A percentile compares a stretch with the other conserved stretches of the same genome.
phyloP scores from a whole-genome alignment of 176 grass and related monocot genomes.

The Phyllostachys edulis region DNA sequence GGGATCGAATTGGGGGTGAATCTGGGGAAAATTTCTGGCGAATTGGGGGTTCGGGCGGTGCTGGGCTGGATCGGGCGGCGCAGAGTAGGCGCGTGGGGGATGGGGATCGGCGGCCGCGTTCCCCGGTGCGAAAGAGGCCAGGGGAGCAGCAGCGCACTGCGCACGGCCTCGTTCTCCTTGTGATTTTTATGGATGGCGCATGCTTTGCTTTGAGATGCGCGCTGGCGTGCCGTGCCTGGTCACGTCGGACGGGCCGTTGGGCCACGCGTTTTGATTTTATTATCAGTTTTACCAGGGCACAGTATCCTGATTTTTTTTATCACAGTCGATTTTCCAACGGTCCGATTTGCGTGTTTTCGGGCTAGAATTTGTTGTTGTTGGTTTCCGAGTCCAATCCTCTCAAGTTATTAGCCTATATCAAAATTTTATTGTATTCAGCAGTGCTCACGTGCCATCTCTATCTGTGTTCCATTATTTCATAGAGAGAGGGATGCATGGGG shows the following conservation, averaged over 20 bases:
- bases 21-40: not conserved
- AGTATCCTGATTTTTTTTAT: not conserved
- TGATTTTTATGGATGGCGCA: not conserved
- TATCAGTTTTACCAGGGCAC: too few relatives aligned
- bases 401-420: too few relatives aligned
- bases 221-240: not conserved
- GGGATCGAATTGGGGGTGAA: not conserved
- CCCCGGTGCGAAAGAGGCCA: not conserved
- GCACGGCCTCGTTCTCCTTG: constrained; percentile 14
- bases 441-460: too few relatives aligned
- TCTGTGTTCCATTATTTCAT: too few relatives aligned
- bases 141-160: not conserved
- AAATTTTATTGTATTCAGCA: too few relatives aligned
- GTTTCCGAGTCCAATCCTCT: too few relatives aligned
- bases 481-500: too few relatives aligned
- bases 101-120: constrained; percentile 49
- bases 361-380: too few relatives aligned
- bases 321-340: too few relatives aligned
- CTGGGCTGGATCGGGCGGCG: constrained; percentile 26
- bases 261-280: not conserved
- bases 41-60: not conserved
- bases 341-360: too few relatives aligned
- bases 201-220: constrained; percentile 22
- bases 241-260: not conserved
- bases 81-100: not conserved